A percentile compares a stretch with the other conserved stretches of the same genome.
phyloP scores from a whole-genome alignment of 1,284 basidiomycete genomes.

The Sphagnurus paluster region DNA sequence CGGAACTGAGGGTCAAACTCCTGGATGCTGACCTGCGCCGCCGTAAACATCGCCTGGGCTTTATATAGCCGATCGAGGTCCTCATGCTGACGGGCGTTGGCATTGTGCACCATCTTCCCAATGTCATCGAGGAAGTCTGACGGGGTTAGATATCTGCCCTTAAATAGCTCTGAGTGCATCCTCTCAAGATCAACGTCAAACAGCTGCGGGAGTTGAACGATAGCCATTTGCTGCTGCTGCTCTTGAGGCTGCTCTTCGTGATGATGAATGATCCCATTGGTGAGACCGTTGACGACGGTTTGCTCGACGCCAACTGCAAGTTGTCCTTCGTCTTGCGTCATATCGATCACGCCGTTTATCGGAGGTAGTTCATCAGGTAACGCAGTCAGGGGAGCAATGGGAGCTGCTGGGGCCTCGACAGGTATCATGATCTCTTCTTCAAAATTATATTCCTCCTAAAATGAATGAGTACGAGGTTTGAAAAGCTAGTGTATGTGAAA shows the following conservation, averaged over 20 bases:
- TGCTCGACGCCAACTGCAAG: slow-evolving; percentile 26
- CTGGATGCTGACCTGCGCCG: slow-evolving; percentile 84
- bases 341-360: slow-evolving; percentile 45
- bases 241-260: slow-evolving; percentile 19
- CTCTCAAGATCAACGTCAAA: slow-evolving; percentile 89
- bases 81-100: slow-evolving; percentile 60
- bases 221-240: slow-evolving; percentile 35
- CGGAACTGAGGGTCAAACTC: slow-evolving; percentile 86
- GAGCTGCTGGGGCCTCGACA: slow-evolving; percentile 14
- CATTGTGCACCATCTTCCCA: slow-evolving; percentile 87
- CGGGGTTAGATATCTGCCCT: slow-evolving; percentile 86
- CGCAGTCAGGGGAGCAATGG: slow-evolving; percentile 34
- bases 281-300: slow-evolving; percentile 10
- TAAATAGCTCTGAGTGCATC: slow-evolving; percentile 87
- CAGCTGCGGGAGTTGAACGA: slow-evolving; percentile 41
- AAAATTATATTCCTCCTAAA: slow-evolving; percentile 74
- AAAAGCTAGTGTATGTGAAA: slow-evolving; percentile 17
- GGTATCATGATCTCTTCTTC: slow-evolving; percentile 33
- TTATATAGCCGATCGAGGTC: slow-evolving; percentile 80
- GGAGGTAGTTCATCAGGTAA: slow-evolving; percentile 40
- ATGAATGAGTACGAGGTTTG: slow-evolving; percentile 1
- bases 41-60: slow-evolving; percentile 89
- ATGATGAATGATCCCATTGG: slow-evolving; percentile 26
- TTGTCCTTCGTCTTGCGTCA: slow-evolving; percentile 35
- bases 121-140: slow-evolving; percentile 89